Percentiles rank a stretch among this genome's conserved stretches.
Evolutionary conservation across 345 rosid species (phyloP).

Genomic region (Physaria fendleri): DNA sequence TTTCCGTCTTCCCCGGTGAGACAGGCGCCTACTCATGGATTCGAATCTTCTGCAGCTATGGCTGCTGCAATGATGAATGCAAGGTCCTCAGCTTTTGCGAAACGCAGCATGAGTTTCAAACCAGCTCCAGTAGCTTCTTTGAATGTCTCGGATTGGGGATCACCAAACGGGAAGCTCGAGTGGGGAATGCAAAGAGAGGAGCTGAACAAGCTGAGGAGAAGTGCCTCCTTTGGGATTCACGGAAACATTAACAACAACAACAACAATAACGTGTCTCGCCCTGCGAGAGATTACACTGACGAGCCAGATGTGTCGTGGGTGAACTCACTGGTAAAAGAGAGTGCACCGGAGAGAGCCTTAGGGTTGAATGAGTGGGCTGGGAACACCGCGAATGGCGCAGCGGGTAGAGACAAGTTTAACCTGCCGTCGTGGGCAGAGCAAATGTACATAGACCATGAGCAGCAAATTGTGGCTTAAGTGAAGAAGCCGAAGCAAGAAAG

Average conservation of each 20-base stretch:
- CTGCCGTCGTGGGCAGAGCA: constrained; percentile 76
- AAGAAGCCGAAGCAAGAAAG: constrained; percentile 7
- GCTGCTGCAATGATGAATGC: constrained; percentile 90
- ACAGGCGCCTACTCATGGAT: constrained; percentile 41
- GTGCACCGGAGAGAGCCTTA: constrained; percentile 34
- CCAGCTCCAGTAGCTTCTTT: constrained; percentile 45
- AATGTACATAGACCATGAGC: constrained; percentile 78
- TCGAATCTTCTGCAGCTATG: constrained; percentile 78
- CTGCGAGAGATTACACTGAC: constrained; percentile 26
- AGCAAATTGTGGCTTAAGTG: constrained; percentile 71
- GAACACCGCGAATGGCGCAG: constrained; percentile 28
- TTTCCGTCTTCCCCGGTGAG: constrained; percentile 63
- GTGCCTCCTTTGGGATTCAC: constrained; percentile 70
- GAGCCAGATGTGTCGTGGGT: constrained; percentile 99
- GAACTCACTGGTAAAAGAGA: constrained; percentile 74
- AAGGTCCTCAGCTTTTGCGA: constrained; percentile 77
- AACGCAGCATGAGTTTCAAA: constrained; percentile 84
- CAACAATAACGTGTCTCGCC: constrained; percentile 10
- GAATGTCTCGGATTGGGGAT: constrained; percentile 63
- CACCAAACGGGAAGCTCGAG: constrained; percentile 73
- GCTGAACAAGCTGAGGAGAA: constrained; percentile 72
- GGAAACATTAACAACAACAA: constrained; percentile 32
- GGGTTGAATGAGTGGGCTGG: constrained; percentile 35
- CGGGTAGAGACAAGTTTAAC: constrained; percentile 33
- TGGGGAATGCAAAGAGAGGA: constrained; percentile 92